Conservation (phyloP, 164 flowering plant genomes). For the Amborella trichopoda region DNA sequence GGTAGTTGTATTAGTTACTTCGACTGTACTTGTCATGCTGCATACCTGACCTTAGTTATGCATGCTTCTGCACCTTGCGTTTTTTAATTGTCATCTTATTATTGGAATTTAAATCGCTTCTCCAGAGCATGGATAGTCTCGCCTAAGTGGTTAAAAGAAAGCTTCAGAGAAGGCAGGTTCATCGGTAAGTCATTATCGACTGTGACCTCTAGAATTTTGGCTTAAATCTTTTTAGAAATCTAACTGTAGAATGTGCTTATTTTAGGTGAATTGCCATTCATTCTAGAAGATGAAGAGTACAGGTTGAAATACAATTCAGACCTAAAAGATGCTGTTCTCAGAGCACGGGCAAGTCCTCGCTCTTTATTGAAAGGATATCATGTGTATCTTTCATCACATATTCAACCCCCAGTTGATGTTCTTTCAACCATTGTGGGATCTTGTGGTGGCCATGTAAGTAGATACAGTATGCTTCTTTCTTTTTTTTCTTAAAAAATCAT, state of each 20-base stretch:
- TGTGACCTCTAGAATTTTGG: background rate
- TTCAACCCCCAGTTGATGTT: conserved; percentile 36
- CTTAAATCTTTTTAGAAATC: background rate
- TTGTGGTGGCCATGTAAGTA: conserved; percentile 84
- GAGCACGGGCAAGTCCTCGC: conserved; percentile 42
- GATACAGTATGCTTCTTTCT: no score
- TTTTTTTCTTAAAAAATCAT: no score
- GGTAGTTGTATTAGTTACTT: no score
- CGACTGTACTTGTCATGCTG: no score
- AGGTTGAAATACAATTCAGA: conserved; percentile 36
- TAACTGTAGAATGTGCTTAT: background rate
- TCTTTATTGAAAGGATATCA: conserved; percentile 56
- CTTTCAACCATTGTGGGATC: conserved; percentile 46
- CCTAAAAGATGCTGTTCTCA: conserved; percentile 46
- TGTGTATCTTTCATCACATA: conserved; percentile 42
- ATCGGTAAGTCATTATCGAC: conserved; percentile 39
- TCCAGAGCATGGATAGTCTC: conserved; percentile 88
- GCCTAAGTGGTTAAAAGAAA: conserved; percentile 65
- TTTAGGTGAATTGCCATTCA: conserved; percentile 50
- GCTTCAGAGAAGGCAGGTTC: conserved; percentile 58
- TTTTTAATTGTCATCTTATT: background rate
- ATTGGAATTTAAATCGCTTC: no score
- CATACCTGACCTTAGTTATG: no score
- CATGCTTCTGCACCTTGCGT: background rate
- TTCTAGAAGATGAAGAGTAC: conserved; percentile 66